A percentile compares a stretch with the other conserved stretches of the same genome.
These are phyloP conservation scores for Chaetomiaceae sp. DNA, from an alignment of 2,329 filamentous ascomycete species.

Conservation along the genomic window DNA sequence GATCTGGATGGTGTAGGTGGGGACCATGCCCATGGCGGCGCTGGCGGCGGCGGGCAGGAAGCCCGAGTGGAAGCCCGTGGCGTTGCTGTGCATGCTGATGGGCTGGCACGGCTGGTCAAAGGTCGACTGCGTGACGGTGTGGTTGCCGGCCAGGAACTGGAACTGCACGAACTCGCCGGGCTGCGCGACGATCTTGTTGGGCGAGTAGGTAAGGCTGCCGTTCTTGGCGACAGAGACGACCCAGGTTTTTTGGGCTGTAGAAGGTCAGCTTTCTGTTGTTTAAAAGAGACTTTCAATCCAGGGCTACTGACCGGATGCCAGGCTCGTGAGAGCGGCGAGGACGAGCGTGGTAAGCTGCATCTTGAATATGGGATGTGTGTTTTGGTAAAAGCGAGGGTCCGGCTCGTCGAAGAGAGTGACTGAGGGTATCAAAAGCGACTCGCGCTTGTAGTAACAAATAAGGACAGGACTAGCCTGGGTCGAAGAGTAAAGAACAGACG, in stretches of 20 bases:
- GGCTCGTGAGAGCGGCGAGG: conserved; percentile 44
- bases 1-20: conserved; percentile 68
- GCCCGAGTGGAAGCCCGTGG: conserved; percentile 61
- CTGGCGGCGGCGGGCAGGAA: conserved; percentile 60
- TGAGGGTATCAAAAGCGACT: conserved; percentile 37
- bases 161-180: conserved; percentile 63
- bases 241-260: conserved; percentile 35
- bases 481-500: conserved; percentile 31
- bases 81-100: conserved; percentile 49
- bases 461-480: conserved; percentile 45
- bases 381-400: conserved; percentile 26
- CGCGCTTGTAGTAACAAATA: conserved; percentile 39
- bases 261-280: background rate
- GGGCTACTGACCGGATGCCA: conserved; percentile 39
- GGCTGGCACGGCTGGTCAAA: conserved; percentile 69
- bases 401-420: conserved; percentile 30
- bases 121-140: conserved; percentile 73
- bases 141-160: conserved; percentile 65
- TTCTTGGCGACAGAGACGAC: conserved; percentile 53
- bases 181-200: conserved; percentile 60
- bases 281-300: background rate
- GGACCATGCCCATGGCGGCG: conserved; percentile 45
- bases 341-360: conserved; percentile 51
- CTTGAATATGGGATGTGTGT: conserved; percentile 32
- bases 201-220: conserved; percentile 57